These are phyloP conservation scores for Pichia californica DNA, from an alignment of 805 yeast genomes.

Conservation along the genomic window DNA sequence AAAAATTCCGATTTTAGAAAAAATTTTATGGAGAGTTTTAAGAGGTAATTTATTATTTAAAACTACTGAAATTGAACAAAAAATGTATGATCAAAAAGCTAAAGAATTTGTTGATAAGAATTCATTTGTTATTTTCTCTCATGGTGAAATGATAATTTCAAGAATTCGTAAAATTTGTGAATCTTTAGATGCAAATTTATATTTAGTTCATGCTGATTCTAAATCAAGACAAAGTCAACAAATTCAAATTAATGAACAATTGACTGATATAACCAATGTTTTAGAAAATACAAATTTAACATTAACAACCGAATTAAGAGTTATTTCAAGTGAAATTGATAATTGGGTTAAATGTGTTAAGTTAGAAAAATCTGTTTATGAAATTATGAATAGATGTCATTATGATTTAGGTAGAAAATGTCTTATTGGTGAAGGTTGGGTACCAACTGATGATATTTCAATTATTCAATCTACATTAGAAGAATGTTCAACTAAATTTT, in stretches of 20 bases:
- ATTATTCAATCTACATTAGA: constrained; percentile 40
- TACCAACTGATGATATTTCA: constrained; percentile 48
- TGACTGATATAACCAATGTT: constrained; percentile 46
- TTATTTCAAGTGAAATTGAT: constrained; percentile 54
- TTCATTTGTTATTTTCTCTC: constrained; percentile 85
- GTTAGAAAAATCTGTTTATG: constrained; percentile 53
- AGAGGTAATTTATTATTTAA: constrained; percentile 87
- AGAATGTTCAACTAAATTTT: constrained; percentile 28
- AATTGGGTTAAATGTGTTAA: constrained; percentile 50
- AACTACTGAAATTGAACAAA: constrained; percentile 64
- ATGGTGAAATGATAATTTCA: constrained; percentile 68
- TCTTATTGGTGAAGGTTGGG: constrained; percentile 72
- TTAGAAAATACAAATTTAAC: constrained; percentile 45
- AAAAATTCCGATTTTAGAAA: constrained; percentile 65
- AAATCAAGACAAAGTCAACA: constrained; percentile 34
- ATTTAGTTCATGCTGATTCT: constrained; percentile 46
- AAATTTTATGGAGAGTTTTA: constrained; percentile 84
- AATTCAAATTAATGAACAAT: constrained; percentile 40
- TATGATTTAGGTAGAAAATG: constrained; percentile 62
- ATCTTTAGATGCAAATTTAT: constrained; percentile 79
- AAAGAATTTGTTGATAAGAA: constrained; percentile 60
- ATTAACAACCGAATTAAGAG: constrained; percentile 57
- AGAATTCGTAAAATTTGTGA: constrained; percentile 81
- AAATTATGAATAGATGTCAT: constrained; percentile 57
- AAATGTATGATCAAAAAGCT: constrained; percentile 55